phyloP scores from a whole-genome alignment of 345 rosid species.

The Salix dunnii region DNA sequence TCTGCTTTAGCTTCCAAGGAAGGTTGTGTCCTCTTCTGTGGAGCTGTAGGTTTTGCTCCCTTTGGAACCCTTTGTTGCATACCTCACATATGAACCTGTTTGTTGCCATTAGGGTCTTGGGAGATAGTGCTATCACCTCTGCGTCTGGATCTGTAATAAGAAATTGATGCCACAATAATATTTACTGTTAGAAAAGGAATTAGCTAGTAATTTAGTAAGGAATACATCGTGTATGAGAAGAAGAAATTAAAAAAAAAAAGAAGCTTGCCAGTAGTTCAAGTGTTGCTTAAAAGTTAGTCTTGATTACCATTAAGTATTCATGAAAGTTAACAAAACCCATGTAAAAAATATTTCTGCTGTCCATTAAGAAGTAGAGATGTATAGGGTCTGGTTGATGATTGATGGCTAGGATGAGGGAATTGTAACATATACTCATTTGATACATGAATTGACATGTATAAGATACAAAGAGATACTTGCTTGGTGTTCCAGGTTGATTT shows the following conservation, averaged over 20 bases:
- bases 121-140: constrained; percentile 27
- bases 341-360: not conserved
- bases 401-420: not conserved
- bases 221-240: not conserved
- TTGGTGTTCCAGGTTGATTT: constrained; percentile 29
- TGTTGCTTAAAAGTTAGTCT: not conserved
- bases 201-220: not conserved
- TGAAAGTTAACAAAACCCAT: not conserved
- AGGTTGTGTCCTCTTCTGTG: constrained; percentile 30
- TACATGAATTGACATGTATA: not conserved
- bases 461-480: constrained; percentile 11
- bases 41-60: constrained; percentile 25
- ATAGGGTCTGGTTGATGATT: not conserved
- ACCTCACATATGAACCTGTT: constrained; percentile 31
- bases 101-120: constrained; percentile 29
- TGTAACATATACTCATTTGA: not conserved
- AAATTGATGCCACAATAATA: not conserved
- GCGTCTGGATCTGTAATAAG: constrained; percentile 28
- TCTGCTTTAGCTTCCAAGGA: constrained; percentile 29
- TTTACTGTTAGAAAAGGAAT: not conserved
- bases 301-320: not conserved
- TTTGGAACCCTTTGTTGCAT: constrained; percentile 28
- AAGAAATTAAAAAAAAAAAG: not conserved
- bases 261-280: not conserved
- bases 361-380: not conserved